Evolutionary conservation across 805 yeast genomes (phyloP).

Genomic region (Saturnispora besseyi): DNA sequence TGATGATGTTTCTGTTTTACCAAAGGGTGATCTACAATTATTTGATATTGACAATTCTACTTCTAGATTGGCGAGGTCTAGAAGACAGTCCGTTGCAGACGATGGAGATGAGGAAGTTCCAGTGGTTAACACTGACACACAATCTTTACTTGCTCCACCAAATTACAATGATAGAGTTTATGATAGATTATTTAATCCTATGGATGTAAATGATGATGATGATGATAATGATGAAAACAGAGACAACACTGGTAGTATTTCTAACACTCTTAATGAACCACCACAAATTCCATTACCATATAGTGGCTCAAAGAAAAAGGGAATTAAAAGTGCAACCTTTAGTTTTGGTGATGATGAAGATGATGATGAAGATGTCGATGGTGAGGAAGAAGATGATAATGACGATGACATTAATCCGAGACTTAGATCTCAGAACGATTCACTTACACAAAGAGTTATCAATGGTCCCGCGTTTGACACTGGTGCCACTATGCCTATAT

Average conservation of each 20-base stretch:
- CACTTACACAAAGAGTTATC: constrained; percentile 3
- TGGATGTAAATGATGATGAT: neutral
- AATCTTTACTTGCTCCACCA: constrained; percentile 70
- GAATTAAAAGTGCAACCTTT: constrained; percentile 1
- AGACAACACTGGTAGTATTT: neutral
- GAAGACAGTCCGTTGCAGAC: constrained; percentile 3
- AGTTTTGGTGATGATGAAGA: constrained; percentile 8
- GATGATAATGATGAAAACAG: neutral
- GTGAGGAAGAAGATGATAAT: neutral
- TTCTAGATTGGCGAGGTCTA: constrained; percentile 5
- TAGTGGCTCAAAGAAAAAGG: neutral
- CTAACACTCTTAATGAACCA: neutral
- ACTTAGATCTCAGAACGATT: neutral
- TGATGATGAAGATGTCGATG: constrained; percentile 1
- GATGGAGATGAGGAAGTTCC: constrained; percentile 11
- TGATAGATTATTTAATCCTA: constrained; percentile 51
- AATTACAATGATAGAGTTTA: constrained; percentile 72
- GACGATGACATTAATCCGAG: neutral
- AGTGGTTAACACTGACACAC: constrained; percentile 22
- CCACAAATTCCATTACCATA: neutral
- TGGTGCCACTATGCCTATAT: constrained; percentile 14
- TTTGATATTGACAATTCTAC: constrained; percentile 19
- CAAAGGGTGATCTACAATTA: constrained; percentile 22
- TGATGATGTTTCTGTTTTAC: constrained; percentile 23
- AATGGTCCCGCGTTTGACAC: constrained; percentile 18